These are phyloP conservation scores for Eucalyptus marginata DNA, from an alignment of 345 rosid genomes.

Conservation along the genomic window DNA sequence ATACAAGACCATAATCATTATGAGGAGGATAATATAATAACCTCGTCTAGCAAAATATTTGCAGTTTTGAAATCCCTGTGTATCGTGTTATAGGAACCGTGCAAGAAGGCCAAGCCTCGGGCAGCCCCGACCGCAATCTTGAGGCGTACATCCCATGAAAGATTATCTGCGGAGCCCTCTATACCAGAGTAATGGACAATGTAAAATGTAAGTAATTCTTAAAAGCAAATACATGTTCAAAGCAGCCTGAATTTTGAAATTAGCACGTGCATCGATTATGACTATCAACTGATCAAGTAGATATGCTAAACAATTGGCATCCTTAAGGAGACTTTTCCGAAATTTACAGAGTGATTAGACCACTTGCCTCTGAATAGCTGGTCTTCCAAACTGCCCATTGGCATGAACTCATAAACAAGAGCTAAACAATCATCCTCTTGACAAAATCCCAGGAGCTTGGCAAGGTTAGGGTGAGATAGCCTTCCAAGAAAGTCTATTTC, in stretches of 20 bases:
- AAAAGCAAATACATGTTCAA: neutral
- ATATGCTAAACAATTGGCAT: neutral
- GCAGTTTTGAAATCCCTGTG: neutral
- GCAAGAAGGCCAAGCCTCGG: neutral
- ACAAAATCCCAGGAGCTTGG: neutral
- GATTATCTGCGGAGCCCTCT: neutral
- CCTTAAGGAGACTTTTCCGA: neutral
- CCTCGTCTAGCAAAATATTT: neutral
- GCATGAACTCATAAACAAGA: neutral
- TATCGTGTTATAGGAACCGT: neutral
- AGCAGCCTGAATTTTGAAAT: neutral
- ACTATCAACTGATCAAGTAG: neutral
- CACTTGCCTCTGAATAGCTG: neutral
- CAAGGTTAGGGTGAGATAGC: neutral
- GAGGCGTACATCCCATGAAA: neutral
- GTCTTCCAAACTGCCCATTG: neutral
- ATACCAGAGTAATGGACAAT: neutral
- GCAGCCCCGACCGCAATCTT: neutral
- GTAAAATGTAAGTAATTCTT: neutral
- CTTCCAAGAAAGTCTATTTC: neutral
- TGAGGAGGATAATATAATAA: neutral
- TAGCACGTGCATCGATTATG: neutral
- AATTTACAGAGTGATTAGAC: neutral
- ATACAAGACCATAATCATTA: neutral
- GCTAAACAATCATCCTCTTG: neutral